Evolutionary conservation across 352 stramenopile species (phyloP), one percentile per base, ranked within the genome.

Genomic region (Globisporangium splendens): DNA sequence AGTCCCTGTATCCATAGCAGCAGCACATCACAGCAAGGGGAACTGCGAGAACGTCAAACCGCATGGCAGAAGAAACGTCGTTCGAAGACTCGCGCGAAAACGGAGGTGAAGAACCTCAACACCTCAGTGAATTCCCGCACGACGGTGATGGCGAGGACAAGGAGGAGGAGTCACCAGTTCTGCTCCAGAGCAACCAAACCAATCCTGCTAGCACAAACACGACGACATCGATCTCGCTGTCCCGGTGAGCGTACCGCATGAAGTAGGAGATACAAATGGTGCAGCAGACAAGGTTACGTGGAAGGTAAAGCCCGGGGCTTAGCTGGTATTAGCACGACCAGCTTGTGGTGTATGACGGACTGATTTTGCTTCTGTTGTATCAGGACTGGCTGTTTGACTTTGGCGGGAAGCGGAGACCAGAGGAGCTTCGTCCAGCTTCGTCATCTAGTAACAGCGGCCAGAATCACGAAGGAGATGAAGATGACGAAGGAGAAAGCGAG

Each of bases 321-420:
- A 43, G 10, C 38, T 43, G 10, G 38, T 43, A 43, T 18, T 44
- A 7, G 12, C 13, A 18, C 1, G 39, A 18, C n/a, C n/a, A n/a
- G 39, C 17, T 15, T 18, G 10, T 44, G 39, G 10, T 18, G 39
- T 15, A 2, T 44, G 39, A 44, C 39, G 17, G 10, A 18, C 17
- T 5, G 12, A n/a, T 44, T 3, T 18, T 15, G 12, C 6, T 44
- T n/a, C 10, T 44, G 17, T 18, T 44, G 39, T 44, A 15, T 15
- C 56, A 83, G 66, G 66, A 78, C 48, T 68, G 50, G 61, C 28
- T 67, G 17, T 57, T 64, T 51, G 54, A 53, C 11, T 51, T 56
- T 47, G 38, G 21, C 5, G 41, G 14, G 51, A 58, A 61, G 2
- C 8, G 5, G 17, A 51, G 20, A 35, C 28, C 3, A 35, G 28